Conservation (phyloP, 228 moss, liverwort and hornwort species). For the Sphagnum magellanicum region DNA sequence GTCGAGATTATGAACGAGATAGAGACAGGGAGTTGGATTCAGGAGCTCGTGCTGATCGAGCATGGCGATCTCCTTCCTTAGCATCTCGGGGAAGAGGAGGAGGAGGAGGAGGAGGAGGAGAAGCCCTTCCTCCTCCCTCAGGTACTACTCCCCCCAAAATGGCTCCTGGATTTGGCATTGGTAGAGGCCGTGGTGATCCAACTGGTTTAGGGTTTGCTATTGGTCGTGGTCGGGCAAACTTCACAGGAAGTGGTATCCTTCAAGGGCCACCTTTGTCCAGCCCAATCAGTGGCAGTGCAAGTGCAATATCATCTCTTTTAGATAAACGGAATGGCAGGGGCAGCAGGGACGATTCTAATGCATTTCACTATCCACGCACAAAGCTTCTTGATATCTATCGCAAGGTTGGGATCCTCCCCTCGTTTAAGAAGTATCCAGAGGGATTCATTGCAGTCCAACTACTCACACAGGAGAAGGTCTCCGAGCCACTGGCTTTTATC, state of each 20-base stretch:
- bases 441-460: conserved; percentile 80
- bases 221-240: conserved; percentile 84
- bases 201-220: conserved; percentile 79
- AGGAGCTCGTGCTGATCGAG: conserved; percentile 65
- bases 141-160: conserved; percentile 87
- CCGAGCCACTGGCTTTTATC: conserved; percentile 94
- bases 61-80: conserved; percentile 87
- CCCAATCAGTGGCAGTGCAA: conserved; percentile 60
- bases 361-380: conserved; percentile 78
- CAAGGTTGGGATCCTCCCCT: conserved; percentile 54
- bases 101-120: neutral
- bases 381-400: conserved; percentile 95
- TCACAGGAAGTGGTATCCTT: conserved; percentile 73
- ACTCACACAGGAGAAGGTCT: conserved; percentile 67
- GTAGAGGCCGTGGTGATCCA: conserved; percentile 89
- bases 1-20: conserved; percentile 49
- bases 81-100: conserved; percentile 91
- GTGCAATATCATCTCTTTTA: no score
- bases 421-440: conserved; percentile 74
- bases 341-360: conserved; percentile 39
- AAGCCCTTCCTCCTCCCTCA: conserved; percentile 44
- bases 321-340: conserved; percentile 76
- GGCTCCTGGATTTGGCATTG: conserved; percentile 95
- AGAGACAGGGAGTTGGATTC: conserved; percentile 57
- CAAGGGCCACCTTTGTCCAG: conserved; percentile 65